Evolutionary conservation across 2,329 filamentous ascomycete genomes (phyloP).

Genomic region (Biscogniauxia sp.): DNA sequence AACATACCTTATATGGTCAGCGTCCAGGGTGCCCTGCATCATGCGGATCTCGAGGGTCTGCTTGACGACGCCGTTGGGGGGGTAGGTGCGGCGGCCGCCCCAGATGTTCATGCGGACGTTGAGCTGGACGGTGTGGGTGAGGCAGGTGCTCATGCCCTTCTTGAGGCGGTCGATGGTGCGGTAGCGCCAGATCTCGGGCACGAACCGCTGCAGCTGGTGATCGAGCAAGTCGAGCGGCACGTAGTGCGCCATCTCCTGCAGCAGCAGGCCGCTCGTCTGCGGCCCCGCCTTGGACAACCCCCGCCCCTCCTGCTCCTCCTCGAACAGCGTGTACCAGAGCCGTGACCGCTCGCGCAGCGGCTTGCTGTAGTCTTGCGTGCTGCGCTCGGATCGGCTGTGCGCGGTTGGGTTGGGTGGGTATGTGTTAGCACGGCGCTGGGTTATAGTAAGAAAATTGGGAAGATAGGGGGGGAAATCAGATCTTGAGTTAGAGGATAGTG

Average conservation of each 20-base stretch:
- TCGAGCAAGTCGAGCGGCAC: background rate
- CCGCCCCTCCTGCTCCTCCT: no score
- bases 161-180: background rate
- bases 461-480: no score
- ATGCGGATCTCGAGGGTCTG: slow-evolving; percentile 23
- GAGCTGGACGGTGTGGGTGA: background rate
- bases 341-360: no score
- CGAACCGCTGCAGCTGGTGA: background rate
- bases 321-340: no score
- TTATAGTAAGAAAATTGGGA: no score
- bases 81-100: background rate
- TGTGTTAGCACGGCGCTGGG: no score
- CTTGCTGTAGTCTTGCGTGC: no score
- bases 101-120: background rate
- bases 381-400: no score
- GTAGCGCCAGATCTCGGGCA: slow-evolving; percentile 14
- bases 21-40: slow-evolving; percentile 25
- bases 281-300: no score
- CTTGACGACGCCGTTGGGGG: fast-evolving
- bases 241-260: background rate
- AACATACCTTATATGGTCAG: slow-evolving; percentile 16
- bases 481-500: no score
- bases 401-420: no score
- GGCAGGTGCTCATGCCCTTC: background rate
- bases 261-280: no score